Percentiles rank a stretch among this genome's conserved stretches.
Conservation (phyloP, 805 yeast species). For the Nakazawaea ishiwadae region DNA sequence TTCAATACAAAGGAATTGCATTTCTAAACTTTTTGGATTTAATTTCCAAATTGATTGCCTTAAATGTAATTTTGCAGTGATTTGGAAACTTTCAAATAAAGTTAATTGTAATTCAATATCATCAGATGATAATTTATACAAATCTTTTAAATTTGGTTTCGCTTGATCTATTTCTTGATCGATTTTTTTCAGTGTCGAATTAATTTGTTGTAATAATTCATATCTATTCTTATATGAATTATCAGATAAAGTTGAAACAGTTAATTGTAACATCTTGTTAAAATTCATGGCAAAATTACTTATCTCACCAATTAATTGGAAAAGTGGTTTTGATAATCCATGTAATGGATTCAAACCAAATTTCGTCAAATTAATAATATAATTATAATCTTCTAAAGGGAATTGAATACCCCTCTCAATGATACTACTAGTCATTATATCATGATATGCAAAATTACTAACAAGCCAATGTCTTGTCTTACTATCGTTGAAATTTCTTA, state of each 20-base stretch:
- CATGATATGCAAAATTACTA: conserved; percentile 79
- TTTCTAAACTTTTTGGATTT: conserved; percentile 59
- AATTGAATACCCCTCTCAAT: conserved; percentile 63
- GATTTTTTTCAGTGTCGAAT: conserved; percentile 32
- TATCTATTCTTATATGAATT: conserved; percentile 19
- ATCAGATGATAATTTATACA: conserved; percentile 28
- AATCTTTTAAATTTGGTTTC: conserved; percentile 47
- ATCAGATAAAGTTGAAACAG: conserved; percentile 22
- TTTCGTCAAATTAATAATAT: conserved; percentile 36
- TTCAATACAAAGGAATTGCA: conserved; percentile 53
- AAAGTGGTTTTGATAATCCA: conserved; percentile 69
- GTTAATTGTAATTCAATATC: conserved; percentile 66
- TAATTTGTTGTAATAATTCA: conserved; percentile 30
- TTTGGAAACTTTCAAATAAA: conserved; percentile 65
- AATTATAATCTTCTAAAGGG: conserved; percentile 53
- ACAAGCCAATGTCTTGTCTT: conserved; percentile 68
- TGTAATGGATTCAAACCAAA: conserved; percentile 62
- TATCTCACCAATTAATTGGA: conserved; percentile 62
- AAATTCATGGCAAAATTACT: conserved; percentile 53
- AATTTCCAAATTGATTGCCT: conserved; percentile 58
- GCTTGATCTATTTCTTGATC: conserved; percentile 45
- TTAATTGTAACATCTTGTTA: conserved; percentile 30
- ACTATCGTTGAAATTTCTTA: conserved; percentile 42
- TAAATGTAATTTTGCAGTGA: conserved; percentile 63
- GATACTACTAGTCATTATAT: conserved; percentile 59